phyloP scores from a whole-genome alignment of 345 rosid genomes.

The Populus simonii region DNA sequence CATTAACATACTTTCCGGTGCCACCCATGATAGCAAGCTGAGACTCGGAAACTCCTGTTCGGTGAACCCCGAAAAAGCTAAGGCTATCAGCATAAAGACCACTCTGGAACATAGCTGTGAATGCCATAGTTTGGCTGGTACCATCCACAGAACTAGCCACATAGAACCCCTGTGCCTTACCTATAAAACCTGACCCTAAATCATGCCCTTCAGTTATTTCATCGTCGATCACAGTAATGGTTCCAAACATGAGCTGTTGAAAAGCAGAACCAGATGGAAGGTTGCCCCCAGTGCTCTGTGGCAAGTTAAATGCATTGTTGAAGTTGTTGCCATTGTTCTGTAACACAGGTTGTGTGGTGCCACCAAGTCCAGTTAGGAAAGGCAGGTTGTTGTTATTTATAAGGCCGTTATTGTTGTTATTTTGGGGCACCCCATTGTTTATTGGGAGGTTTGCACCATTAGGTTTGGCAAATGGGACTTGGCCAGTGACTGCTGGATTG shows the following conservation, averaged over 20 bases:
- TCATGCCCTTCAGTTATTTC: constrained; percentile 73
- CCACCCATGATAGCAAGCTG: constrained; percentile 88
- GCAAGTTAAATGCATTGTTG: constrained; percentile 40
- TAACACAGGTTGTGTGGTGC: constrained; percentile 45
- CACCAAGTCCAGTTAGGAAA: constrained; percentile 71
- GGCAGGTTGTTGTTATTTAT: constrained; percentile 84
- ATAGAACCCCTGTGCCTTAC: constrained; percentile 88
- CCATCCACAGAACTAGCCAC: constrained; percentile 77
- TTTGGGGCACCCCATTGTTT: constrained; percentile 53
- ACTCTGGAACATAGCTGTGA: constrained; percentile 68
- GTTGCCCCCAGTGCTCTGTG: constrained; percentile 50
- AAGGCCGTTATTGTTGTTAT: constrained; percentile 60
- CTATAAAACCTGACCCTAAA: constrained; percentile 58
- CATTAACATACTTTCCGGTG: constrained; percentile 76
- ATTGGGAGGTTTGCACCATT: constrained; percentile 76
- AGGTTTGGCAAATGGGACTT: constrained; percentile 80
- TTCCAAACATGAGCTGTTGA: constrained; percentile 77
- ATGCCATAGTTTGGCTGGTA: constrained; percentile 69
- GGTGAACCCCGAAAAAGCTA: constrained; percentile 75
- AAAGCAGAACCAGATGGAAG: constrained; percentile 49
- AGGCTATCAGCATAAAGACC: constrained; percentile 73
- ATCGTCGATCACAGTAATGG: constrained; percentile 74
- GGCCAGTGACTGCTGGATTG: constrained; percentile 65
- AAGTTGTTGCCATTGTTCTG: constrained; percentile 52
- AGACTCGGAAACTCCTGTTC: constrained; percentile 68